Base-by-base conservation (phyloP, 2,329 filamentous ascomycete genomes). In the Bertia moriformis region DNA sequence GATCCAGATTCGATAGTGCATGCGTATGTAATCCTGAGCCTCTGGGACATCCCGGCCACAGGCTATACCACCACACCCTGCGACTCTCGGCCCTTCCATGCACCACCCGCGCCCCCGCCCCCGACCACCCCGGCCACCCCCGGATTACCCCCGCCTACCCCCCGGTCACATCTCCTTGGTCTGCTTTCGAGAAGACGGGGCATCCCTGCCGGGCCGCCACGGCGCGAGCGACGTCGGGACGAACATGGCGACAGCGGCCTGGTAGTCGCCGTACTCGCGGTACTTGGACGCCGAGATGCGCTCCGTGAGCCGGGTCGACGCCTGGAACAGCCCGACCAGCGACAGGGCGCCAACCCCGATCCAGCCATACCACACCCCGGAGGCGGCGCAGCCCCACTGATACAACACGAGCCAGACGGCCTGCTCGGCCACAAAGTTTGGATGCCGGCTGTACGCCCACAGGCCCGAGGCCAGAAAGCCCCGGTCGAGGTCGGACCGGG, bases 391-490 rank as follows among this genome's bases (percentile, higher is more conserved):
- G 47, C 73, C 76, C 91, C 89, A 98, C 51, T 85, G 73, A 57
- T 96, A 96, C 39, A 96, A 60, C 5, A 77, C 63, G 40, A 93
- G 68, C 91, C 91, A 98, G 49, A 96, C 77, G 19, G 77, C 67
- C 61, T 96, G 91, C 60, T 98, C 91, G 4, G 85, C 85, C 3
- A 83, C 76, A 53, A 96, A 96, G 58, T 96, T 98, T 37, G 91
- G 91, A 56, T 98, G 91, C 37, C 91, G 73, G 48, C 82, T 89
- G 64, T 79, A 87, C 1, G 78, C 80, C 80, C 84, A 98, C 4
- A 98, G 65, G 0, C 91, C 91, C 3, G 69, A 75, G 5, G 84
- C 81, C 46, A 83, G 69, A 60, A 98, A 98, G 32, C 91, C 91
- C 27, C 89, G 82, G 46, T 95, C 85, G 18, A 98, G 71, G 39